phyloP scores from a whole-genome alignment of 495 filamentous ascomycete species.

The Physcia stellaris region DNA sequence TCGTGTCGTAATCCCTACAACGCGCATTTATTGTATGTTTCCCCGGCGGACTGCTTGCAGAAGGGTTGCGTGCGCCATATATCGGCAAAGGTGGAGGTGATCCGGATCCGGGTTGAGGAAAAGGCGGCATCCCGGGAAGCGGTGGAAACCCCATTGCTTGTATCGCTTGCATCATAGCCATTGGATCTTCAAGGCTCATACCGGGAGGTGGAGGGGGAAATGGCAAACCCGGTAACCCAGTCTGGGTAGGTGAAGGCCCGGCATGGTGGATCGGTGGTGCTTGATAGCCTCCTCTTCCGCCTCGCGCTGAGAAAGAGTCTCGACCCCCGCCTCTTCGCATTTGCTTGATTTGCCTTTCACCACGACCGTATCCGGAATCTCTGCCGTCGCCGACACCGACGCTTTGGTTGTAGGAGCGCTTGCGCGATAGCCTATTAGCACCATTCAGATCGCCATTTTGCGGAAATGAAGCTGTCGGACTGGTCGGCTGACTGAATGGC shows the following conservation, averaged over 20 bases:
- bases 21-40: conserved; percentile 28
- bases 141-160: conserved; percentile 52
- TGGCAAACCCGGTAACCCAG: conserved; percentile 10
- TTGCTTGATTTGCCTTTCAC: conserved; percentile 55
- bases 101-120: conserved; percentile 15
- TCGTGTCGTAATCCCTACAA: conserved; percentile 79
- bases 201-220: conserved; percentile 24
- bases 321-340: conserved; percentile 48
- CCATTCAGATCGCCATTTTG: conserved; percentile 16
- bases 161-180: conserved; percentile 58
- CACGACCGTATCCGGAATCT: conserved; percentile 28
- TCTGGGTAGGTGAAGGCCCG: not conserved
- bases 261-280: not conserved
- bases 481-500: conserved; percentile 14
- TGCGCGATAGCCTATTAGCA: conserved; percentile 26
- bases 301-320: conserved; percentile 20
- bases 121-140: conserved; percentile 38
- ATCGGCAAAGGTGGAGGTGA: conserved; percentile 6
- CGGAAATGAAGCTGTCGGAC: conserved; percentile 27
- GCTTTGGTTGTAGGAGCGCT: conserved; percentile 47
- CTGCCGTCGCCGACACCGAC: conserved; percentile 35
- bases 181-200: conserved; percentile 51
- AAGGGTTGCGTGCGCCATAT: conserved; percentile 3
- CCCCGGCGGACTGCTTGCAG: not conserved
- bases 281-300: conserved; percentile 11